phyloP scores from a whole-genome alignment of 192 early-diverging fungal genomes.

The Pecoramyces ruminantium region DNA sequence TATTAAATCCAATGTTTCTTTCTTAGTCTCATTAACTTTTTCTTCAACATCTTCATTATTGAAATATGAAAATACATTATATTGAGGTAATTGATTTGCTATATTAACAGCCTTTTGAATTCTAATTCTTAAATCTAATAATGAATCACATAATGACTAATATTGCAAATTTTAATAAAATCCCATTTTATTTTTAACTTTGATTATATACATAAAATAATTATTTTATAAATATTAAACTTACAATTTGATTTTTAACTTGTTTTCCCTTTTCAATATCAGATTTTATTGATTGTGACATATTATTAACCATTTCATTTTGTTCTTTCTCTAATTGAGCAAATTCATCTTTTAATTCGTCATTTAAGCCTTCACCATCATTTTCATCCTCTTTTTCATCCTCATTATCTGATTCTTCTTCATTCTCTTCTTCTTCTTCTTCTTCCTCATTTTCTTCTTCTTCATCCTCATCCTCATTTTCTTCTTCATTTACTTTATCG shows the following conservation, averaged over 20 bases:
- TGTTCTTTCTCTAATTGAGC: background rate
- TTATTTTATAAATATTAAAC: background rate
- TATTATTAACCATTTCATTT: conserved; percentile 51
- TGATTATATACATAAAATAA: no score
- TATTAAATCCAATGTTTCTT: conserved; percentile 7
- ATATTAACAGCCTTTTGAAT: conserved; percentile 57
- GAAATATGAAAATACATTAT: conserved; percentile 10
- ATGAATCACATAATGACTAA: conserved; percentile 59
- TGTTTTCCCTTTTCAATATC: conserved; percentile 87
- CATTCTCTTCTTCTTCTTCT: conserved; percentile 6
- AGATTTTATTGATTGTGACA: conserved; percentile 51
- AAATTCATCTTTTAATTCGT: conserved; percentile 13
- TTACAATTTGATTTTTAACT: conserved; percentile 73
- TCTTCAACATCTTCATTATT: background rate
- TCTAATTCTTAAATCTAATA: conserved; percentile 75
- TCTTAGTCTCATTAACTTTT: conserved; percentile 3
- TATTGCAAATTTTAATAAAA: background rate
- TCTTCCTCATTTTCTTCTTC: conserved; percentile 8
- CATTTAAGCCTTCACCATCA: conserved; percentile 2
- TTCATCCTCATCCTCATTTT: conserved; percentile 10
- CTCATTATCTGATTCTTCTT: background rate
- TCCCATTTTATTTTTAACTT: no score
- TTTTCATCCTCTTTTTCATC: background rate
- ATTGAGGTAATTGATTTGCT: conserved; percentile 67
- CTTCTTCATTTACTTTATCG: conserved; percentile 10